Base-by-base conservation (phyloP, 2,329 filamentous ascomycete genomes). In the Rhynchosporium graminicola region DNA sequence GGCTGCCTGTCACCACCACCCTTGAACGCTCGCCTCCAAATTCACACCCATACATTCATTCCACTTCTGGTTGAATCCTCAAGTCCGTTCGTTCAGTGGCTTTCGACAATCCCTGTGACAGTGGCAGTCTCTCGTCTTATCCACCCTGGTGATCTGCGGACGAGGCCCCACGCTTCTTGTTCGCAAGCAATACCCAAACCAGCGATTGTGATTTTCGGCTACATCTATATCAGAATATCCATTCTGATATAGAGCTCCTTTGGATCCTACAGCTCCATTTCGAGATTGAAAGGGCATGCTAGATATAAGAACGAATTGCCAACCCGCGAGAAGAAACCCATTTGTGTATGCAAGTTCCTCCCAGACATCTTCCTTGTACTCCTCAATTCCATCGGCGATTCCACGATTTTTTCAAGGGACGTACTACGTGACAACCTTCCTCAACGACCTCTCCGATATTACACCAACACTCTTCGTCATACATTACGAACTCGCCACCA, bases 181-280 rank as follows among this genome's bases (percentile, higher is more conserved):
- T 66, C 64, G 62, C 64, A 66, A 66, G 60, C 57, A 63, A 59
- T 52, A 36, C 64, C 60, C 20, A 62, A 64, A 64, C 26, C 33
- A 64, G 64, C 48, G 6, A 50, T 33, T 31, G 20, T 29, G 33
- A 43, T 40, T 26, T 13, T 29, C 48, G 40, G 29, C 46, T 43
- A 51, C 60, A 59, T 59, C 51, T 40, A 61, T 56, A 63, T 50
- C 50, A 43, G 43, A 55, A 54, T 56, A n/a, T 26, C 52, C 13
- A 43, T 15, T 31, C 7, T 43, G 36, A 51, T 61, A 50, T 42
- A 12, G 45, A 48, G n/a, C 33, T 52, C 38, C 33, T 20, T 52
- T 15, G 50, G 3, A 28, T 33, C 38, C 50, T 7, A 40, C 50
- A 38, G 33, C 31, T 52, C 50, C 50, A 33, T 38, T 26, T 52